Base-by-base conservation (phyloP, 2,329 filamentous ascomycete species). In the Aureobasidium leucospermi region DNA sequence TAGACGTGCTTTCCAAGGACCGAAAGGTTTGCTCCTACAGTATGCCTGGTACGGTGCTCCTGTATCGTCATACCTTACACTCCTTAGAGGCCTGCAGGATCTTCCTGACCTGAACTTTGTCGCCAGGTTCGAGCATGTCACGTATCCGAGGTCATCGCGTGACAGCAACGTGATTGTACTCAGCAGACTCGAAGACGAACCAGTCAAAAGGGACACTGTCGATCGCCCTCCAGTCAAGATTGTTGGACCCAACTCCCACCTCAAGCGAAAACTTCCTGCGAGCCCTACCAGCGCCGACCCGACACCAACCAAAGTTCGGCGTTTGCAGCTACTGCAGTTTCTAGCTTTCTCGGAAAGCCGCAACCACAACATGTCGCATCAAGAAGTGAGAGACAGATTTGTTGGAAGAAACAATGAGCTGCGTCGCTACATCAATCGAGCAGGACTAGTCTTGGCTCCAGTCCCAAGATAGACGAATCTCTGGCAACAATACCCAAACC, bases 261-360 rank as follows among this genome's bases (percentile, higher is more conserved):
- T 34, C 10, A 55, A 34, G 39, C 51, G 51, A 11, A 55, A 10
- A 38, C n/a, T 34, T 28, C 51, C 51, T 11, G 31, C 23, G 28
- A 23, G 38, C 15, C 39, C 1, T 19, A 13, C 15, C 6, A 9
- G 4, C 9, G 38, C 28, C 16, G 38, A 55, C 15, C 39, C 53
- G 11, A 34, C 29, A 46, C 42, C 53, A 3, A 19, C 19, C 41
- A 57, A 57, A 31, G 7, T 57, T 4, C 32, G 41, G n/a, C 53
- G 53, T 8, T 13, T 46, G 8, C 11, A 23, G 19, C 11, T 38
- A 6, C 53, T 42, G 6, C 6, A 4, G 11, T 46, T n/a, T 13
- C 7, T 57, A 6, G 53, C 19, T 15, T 57, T 57, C 13, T 46
- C 53, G 6, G 41, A 57, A 4, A 57, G 53, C 29, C 53, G 53